These are phyloP conservation scores for Penicillium salamii DNA, from an alignment of 495 filamentous ascomycete genomes.

Conservation along the genomic window DNA sequence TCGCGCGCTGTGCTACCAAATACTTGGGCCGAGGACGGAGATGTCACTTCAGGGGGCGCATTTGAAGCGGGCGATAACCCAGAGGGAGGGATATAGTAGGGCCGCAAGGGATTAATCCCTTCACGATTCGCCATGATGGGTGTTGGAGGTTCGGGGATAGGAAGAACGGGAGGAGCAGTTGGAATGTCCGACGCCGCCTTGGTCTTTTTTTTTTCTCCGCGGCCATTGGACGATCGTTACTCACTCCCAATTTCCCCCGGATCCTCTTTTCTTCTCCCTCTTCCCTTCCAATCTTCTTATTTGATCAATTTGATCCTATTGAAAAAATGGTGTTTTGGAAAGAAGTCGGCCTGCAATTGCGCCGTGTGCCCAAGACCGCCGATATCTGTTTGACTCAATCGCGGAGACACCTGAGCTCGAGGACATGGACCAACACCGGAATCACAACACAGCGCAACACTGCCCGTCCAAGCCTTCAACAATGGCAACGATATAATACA, in stretches of 20 bases:
- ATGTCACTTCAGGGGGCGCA: constrained; percentile 38
- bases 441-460: constrained; percentile 10
- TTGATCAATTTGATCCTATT: constrained; percentile 6
- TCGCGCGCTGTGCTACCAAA: constrained; percentile 75
- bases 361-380: constrained; percentile 30
- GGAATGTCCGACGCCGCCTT: constrained; percentile 25
- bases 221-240: constrained; percentile 24
- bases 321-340: constrained; percentile 38
- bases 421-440: constrained; percentile 19
- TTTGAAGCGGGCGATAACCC: constrained; percentile 28
- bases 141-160: constrained; percentile 12
- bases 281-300: constrained; percentile 1
- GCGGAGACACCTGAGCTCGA: constrained; percentile 31
- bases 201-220: constrained; percentile 24
- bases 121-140: constrained; percentile 43
- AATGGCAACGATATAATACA: constrained; percentile 25
- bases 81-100: constrained; percentile 89
- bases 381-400: constrained; percentile 32
- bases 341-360: constrained; percentile 36
- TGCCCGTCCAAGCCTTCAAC: constrained; percentile 7
- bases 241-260: constrained; percentile 16
- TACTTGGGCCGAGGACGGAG: constrained; percentile 45
- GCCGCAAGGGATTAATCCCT: constrained; percentile 84
- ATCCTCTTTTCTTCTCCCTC: constrained; percentile 11
- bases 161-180: constrained; percentile 20